These are phyloP conservation scores for Punica granatum DNA, from an alignment of 345 rosid genomes.

Conservation along the genomic window DNA sequence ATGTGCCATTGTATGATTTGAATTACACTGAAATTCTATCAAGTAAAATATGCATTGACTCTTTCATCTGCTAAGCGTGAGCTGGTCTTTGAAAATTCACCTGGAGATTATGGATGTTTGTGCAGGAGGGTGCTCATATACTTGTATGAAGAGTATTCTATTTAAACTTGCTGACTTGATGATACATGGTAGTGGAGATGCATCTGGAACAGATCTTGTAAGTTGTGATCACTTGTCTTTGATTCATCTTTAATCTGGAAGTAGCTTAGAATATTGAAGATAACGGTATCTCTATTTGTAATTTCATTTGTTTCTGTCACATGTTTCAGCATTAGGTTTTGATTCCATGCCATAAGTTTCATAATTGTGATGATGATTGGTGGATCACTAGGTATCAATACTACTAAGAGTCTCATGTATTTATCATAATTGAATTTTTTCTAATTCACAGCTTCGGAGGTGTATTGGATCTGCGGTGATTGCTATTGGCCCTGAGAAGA, in stretches of 20 bases:
- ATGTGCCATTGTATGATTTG: not conserved
- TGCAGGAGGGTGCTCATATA: constrained; percentile 54
- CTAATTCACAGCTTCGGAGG: constrained; percentile 45
- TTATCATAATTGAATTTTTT: not conserved
- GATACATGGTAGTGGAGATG: constrained; percentile 29
- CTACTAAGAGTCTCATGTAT: too few relatives aligned
- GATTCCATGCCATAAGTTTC: not conserved
- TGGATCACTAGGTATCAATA: too few relatives aligned
- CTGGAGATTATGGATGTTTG: constrained; percentile 5
- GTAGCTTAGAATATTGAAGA: not conserved
- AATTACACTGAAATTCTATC: not conserved
- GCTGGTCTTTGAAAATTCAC: not conserved
- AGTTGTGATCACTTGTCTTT: constrained; percentile 19
- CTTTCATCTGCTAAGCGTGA: not conserved
- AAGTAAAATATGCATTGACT: not conserved
- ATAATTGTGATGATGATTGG: not conserved
- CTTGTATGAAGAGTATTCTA: constrained; percentile 46
- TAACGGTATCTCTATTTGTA: too few relatives aligned
- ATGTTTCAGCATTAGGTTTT: not conserved
- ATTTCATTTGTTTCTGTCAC: not conserved
- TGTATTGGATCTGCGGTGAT: constrained; percentile 86
- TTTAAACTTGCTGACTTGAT: constrained; percentile 62
- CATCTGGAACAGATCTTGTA: constrained; percentile 38
- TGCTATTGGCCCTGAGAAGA: constrained; percentile 74
- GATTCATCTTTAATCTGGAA: not conserved